Conservation (phyloP, 495 filamentous ascomycete species). For the Penicillium mononematosum region DNA sequence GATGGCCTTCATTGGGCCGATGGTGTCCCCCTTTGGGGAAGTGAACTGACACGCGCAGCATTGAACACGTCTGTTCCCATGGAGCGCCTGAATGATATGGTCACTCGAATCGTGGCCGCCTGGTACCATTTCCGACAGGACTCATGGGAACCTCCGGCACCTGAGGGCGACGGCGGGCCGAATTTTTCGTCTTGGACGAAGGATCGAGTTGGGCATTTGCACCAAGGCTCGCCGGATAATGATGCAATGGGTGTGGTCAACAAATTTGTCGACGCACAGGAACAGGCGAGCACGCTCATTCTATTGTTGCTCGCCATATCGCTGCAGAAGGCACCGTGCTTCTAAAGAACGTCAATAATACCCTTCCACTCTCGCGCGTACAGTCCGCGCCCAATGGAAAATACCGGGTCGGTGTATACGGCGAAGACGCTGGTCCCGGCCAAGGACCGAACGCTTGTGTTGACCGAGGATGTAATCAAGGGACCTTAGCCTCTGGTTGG, state of each 20-base stretch:
- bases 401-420: constrained; percentile 72
- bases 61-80: constrained; percentile 83
- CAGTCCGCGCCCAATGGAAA: constrained; percentile 42
- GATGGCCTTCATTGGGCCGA: constrained; percentile 77
- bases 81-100: constrained; percentile 89
- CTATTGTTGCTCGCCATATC: constrained; percentile 64
- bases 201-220: constrained; percentile 61
- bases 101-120: constrained; percentile 80
- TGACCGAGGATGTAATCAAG: constrained; percentile 78
- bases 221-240: constrained; percentile 61
- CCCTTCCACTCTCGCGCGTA: constrained; percentile 61
- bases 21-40: constrained; percentile 78
- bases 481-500: constrained; percentile 85
- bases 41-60: constrained; percentile 69
- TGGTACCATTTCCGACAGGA: constrained; percentile 94
- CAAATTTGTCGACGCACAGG: constrained; percentile 69
- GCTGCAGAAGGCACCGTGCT: constrained; percentile 84
- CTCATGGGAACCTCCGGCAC: constrained; percentile 53
- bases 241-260: constrained; percentile 64
- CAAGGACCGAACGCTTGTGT: constrained; percentile 72
- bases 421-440: constrained; percentile 74
- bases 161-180: constrained; percentile 64
- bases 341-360: constrained; percentile 69
- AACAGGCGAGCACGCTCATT: constrained; percentile 61
- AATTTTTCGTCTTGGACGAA: constrained; percentile 93